phyloP scores from a whole-genome alignment of 2,329 filamentous ascomycete species.

The Epichloe amarillans region DNA sequence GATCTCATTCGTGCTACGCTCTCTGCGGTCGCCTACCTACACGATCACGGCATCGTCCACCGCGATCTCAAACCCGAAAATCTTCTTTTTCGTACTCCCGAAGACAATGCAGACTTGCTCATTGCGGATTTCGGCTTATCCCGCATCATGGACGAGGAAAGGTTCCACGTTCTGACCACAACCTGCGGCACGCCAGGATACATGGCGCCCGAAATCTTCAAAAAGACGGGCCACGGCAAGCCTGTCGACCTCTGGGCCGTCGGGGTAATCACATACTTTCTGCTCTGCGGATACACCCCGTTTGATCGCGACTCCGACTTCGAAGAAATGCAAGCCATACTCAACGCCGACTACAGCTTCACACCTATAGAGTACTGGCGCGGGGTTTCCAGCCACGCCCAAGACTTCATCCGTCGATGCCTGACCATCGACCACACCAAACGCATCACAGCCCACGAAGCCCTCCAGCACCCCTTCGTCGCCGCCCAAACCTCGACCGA shows the following conservation, averaged over 20 bases:
- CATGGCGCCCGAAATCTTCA: conserved; percentile 99
- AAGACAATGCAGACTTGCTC: conserved; percentile 91
- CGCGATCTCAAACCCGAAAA: conserved; percentile 97
- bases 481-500: conserved; percentile 35
- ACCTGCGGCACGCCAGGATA: conserved; percentile 97
- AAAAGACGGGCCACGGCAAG: conserved; percentile 98
- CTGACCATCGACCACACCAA: conserved; percentile 77
- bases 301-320: conserved; percentile 96
- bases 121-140: conserved; percentile 96
- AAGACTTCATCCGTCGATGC: conserved; percentile 86
- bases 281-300: conserved; percentile 94
- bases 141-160: conserved; percentile 97
- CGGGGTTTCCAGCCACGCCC: conserved; percentile 70
- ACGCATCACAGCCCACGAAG: conserved; percentile 83
- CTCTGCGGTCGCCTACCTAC: conserved; percentile 94
- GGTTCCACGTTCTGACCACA: conserved; percentile 94
- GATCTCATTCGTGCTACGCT: conserved; percentile 90
- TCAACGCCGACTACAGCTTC: conserved; percentile 92
- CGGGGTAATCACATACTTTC: conserved; percentile 96
- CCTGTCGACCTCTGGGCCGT: conserved; percentile 98
- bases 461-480: conserved; percentile 53
- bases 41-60: conserved; percentile 97
- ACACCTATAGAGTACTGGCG: conserved; percentile 94
- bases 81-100: conserved; percentile 86
- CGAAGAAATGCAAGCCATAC: conserved; percentile 98